Evolutionary conservation across 2,329 filamentous ascomycete species (phyloP).

Genomic region (Pyrenochaeta sp.): DNA sequence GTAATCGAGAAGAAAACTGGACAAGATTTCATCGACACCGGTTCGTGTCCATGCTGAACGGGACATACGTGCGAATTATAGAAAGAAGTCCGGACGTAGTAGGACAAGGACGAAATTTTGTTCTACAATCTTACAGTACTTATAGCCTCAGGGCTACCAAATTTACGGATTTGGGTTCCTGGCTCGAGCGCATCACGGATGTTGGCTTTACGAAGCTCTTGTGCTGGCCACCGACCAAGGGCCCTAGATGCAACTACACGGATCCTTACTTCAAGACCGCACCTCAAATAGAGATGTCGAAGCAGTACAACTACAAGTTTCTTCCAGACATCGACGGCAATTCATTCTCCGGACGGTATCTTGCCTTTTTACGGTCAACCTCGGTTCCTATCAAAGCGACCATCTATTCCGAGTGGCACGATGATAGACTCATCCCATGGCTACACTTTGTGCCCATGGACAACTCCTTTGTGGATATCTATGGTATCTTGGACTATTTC

Average conservation of each 20-base stretch:
- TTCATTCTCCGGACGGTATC: slow-evolving; percentile 52
- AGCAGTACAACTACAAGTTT: slow-evolving; percentile 68
- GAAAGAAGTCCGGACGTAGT: slow-evolving; percentile 46
- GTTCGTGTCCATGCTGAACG: slow-evolving; percentile 77
- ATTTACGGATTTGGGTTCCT: slow-evolving; percentile 47
- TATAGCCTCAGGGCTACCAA: slow-evolving; percentile 48
- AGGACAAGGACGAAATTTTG: slow-evolving; percentile 48
- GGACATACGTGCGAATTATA: slow-evolving; percentile 63
- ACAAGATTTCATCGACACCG: slow-evolving; percentile 77
- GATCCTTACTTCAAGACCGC: slow-evolving; percentile 51
- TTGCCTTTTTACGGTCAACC: slow-evolving; percentile 70
- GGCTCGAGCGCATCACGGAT: slow-evolving; percentile 52
- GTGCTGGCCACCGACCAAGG: slow-evolving; percentile 51
- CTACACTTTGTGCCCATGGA: slow-evolving; percentile 86
- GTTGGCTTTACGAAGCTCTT: slow-evolving; percentile 55
- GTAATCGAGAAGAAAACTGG: slow-evolving; percentile 67
- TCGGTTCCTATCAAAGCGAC: slow-evolving; percentile 80
- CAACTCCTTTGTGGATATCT: slow-evolving; percentile 75
- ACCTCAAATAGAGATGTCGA: slow-evolving; percentile 44
- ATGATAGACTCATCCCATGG: slow-evolving; percentile 74
- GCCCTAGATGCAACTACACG: slow-evolving; percentile 58
- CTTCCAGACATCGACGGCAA: slow-evolving; percentile 81
- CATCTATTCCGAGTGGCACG: slow-evolving; percentile 83
- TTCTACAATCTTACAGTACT: slow-evolving; percentile 47
- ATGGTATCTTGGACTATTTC: slow-evolving; percentile 78